These are phyloP conservation scores for Fraxinus sp. DNA, from an alignment of 305 asterid species.

Conservation along the genomic window DNA sequence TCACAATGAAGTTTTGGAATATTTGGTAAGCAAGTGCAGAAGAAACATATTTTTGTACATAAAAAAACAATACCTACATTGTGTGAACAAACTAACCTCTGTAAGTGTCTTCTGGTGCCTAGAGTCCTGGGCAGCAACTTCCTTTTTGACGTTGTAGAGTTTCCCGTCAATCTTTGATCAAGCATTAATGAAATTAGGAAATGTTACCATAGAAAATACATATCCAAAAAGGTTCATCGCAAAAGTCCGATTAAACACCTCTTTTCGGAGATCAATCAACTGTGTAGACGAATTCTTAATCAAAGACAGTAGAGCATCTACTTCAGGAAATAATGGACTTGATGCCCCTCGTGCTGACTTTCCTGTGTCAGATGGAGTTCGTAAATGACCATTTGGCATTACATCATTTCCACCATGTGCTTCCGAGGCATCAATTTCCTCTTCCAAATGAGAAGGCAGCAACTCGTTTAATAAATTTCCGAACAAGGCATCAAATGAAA, in stretches of 20 bases:
- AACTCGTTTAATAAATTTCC: slow-evolving; percentile 84
- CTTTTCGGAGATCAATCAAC: slow-evolving; percentile 81
- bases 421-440: slow-evolving; percentile 64
- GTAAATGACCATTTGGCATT: slow-evolving; percentile 68
- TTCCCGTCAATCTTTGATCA: slow-evolving; percentile 79
- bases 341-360: slow-evolving; percentile 51
- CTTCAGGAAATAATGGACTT: slow-evolving; percentile 87
- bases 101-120: slow-evolving; percentile 89
- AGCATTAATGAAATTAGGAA: slow-evolving; percentile 28
- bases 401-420: slow-evolving; percentile 62
- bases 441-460: slow-evolving; percentile 85
- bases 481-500: slow-evolving; percentile 90
- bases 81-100: slow-evolving; percentile 56
- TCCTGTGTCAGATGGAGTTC: slow-evolving; percentile 63
- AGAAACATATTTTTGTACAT: not conserved
- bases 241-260: slow-evolving; percentile 42
- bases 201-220: slow-evolving; percentile 16
- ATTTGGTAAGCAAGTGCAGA: slow-evolving; percentile 4
- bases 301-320: slow-evolving; percentile 76
- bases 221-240: slow-evolving; percentile 8
- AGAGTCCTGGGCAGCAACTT: slow-evolving; percentile 83
- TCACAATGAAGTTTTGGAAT: not conserved
- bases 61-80: slow-evolving; percentile 1
- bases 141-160: slow-evolving; percentile 73
- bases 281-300: slow-evolving; percentile 80